A percentile compares a stretch with the other conserved stretches of the same genome.
Conservation (phyloP, 768 basidiomycete species). For the Rhizopogon rudus region DNA sequence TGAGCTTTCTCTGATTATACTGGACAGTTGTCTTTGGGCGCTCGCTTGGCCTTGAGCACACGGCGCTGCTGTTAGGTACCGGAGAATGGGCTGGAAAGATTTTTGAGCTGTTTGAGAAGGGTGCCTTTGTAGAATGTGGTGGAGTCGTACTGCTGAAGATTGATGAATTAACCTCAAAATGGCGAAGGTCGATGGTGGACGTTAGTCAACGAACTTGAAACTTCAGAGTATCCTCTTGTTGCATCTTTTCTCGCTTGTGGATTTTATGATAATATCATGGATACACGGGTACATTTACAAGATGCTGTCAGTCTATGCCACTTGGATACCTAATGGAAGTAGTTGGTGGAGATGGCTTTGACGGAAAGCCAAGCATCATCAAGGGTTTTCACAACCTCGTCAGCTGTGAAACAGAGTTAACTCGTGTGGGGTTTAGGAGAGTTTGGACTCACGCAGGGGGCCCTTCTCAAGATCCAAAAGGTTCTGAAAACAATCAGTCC, state of each 20-base stretch:
- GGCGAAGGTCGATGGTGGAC: conserved; percentile 62
- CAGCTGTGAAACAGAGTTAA: conserved; percentile 24
- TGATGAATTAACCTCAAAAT: conserved; percentile 62
- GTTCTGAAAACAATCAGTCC: conserved; percentile 27
- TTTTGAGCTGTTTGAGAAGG: conserved; percentile 60
- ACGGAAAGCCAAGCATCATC: conserved; percentile 48
- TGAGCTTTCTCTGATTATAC: conserved; percentile 69
- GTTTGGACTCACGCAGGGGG: conserved; percentile 39
- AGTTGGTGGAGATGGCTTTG: conserved; percentile 35
- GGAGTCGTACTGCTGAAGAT: conserved; percentile 75
- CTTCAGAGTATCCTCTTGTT: too few species aligned
- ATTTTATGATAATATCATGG: too few species aligned
- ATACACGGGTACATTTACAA: too few species aligned
- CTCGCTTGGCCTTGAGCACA: conserved; percentile 70
- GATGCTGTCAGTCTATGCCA: too few species aligned
- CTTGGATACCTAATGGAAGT: conserved; percentile 17
- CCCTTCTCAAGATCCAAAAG: conserved; percentile 50
- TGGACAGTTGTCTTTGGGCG: conserved; percentile 72
- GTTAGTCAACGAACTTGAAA: conserved; percentile 4
- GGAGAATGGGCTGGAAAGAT: conserved; percentile 78
- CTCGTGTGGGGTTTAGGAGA: neutral
- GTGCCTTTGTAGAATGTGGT: conserved; percentile 53
- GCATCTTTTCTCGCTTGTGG: too few species aligned
- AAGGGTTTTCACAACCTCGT: conserved; percentile 45
- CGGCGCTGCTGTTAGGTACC: conserved; percentile 59